These are phyloP conservation scores for Solanum aculeatissimum DNA, from an alignment of 305 asterid species.

Conservation along the genomic window DNA sequence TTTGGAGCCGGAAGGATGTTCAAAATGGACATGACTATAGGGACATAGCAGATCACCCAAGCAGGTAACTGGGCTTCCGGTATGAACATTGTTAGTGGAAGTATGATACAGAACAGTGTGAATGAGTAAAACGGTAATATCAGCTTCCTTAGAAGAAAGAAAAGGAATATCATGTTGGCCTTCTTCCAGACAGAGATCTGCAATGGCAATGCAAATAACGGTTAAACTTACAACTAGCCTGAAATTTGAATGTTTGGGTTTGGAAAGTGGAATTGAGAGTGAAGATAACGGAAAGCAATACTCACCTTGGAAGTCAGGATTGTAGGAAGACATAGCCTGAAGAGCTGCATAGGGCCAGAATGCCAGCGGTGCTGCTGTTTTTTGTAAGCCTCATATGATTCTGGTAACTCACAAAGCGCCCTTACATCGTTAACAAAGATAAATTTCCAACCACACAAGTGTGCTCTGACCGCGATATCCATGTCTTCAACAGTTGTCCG, in stretches of 20 bases:
- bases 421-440: slow-evolving; percentile 63
- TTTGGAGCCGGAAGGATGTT: slow-evolving; percentile 80
- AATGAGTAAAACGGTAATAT: slow-evolving; percentile 91
- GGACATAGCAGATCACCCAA: slow-evolving; percentile 93
- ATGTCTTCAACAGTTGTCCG: slow-evolving; percentile 95
- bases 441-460: slow-evolving; percentile 81
- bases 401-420: slow-evolving; percentile 83
- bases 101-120: slow-evolving; percentile 83
- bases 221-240: not conserved
- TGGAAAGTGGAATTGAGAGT: not conserved
- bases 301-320: slow-evolving; percentile 66
- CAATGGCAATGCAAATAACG: not conserved
- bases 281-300: not conserved
- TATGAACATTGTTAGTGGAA: slow-evolving; percentile 88
- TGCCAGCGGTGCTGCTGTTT: slow-evolving; percentile 99
- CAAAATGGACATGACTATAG: slow-evolving; percentile 69
- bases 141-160: slow-evolving; percentile 81
- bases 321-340: slow-evolving; percentile 68
- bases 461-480: slow-evolving; percentile 96
- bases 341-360: slow-evolving; percentile 99
- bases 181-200: slow-evolving; percentile 85
- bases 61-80: slow-evolving; percentile 86
- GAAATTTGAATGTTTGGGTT: not conserved
- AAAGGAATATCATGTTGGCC: slow-evolving; percentile 81
- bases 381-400: slow-evolving; percentile 89